phyloP scores from a whole-genome alignment of 345 rosid genomes.

The Psidium friedrichsthalianum region DNA sequence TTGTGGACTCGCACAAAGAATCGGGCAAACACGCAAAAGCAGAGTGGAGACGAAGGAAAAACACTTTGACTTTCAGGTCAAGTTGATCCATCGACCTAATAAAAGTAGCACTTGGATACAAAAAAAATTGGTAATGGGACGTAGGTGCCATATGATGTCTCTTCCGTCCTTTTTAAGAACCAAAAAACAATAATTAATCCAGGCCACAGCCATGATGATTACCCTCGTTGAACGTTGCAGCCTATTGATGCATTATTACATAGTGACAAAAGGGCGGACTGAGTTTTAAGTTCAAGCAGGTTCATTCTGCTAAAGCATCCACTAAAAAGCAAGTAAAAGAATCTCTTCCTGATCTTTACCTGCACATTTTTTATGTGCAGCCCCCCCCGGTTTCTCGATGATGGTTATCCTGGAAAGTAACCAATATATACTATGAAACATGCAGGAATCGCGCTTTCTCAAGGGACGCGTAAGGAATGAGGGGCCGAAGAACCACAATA shows the following conservation, averaged over 20 bases:
- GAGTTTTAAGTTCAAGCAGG: not conserved
- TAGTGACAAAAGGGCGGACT: not conserved
- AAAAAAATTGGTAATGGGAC: not conserved
- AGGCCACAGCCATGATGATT: not conserved
- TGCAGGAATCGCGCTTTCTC: not conserved
- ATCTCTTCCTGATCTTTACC: not conserved
- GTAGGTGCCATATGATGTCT: not conserved
- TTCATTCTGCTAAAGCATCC: not conserved
- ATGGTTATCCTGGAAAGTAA: not conserved
- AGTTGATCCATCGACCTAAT: not conserved
- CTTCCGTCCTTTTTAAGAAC: not conserved
- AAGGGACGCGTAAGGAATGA: not conserved
- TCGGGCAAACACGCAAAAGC: not conserved
- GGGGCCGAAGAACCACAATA: not conserved
- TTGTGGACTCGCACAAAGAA: not conserved
- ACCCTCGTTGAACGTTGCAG: not conserved
- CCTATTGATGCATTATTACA: not conserved
- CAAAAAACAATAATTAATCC: not conserved
- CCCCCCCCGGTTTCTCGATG: not conserved
- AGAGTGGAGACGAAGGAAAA: not conserved
- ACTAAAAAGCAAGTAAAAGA: not conserved
- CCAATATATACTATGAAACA: not conserved
- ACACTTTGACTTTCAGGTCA: not conserved
- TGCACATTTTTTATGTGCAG: not conserved
- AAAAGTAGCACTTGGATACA: not conserved